Percentiles rank a stretch among this genome's conserved stretches.
phyloP scores from a whole-genome alignment of 805 yeast genomes.

The Yamadazyma paraphyllophila region DNA sequence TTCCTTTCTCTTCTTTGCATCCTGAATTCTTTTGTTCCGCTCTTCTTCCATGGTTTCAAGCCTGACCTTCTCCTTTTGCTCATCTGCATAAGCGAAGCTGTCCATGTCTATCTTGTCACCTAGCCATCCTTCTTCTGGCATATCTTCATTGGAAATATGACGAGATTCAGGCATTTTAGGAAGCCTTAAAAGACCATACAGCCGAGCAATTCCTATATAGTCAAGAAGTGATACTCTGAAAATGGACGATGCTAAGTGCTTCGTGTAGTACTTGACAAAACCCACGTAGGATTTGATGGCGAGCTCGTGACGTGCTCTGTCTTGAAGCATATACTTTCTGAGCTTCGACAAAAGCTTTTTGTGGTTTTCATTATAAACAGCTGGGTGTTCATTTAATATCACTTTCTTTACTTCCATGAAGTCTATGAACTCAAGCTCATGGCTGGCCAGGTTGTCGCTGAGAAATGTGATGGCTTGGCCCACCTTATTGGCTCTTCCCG shows the following conservation, averaged over 20 bases:
- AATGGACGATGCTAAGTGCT: conserved; percentile 85
- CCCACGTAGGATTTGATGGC: conserved; percentile 82
- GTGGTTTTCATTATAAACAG: conserved; percentile 25
- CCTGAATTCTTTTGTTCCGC: conserved; percentile 33
- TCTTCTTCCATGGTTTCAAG: conserved; percentile 54
- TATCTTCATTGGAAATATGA: conserved; percentile 42
- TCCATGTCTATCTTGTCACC: conserved; percentile 65
- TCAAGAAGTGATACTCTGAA: conserved; percentile 74
- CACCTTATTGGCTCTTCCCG: conserved; percentile 84
- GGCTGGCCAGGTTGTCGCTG: conserved; percentile 49
- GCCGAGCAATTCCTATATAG: conserved; percentile 64
- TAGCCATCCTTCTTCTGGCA: conserved; percentile 78
- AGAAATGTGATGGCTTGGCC: conserved; percentile 80
- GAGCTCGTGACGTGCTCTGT: conserved; percentile 77
- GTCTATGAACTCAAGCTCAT: conserved; percentile 79
- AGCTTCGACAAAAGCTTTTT: conserved; percentile 23
- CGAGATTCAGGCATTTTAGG: conserved; percentile 94
- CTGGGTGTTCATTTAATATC: conserved; percentile 40
- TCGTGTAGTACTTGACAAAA: conserved; percentile 77
- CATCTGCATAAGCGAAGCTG: conserved; percentile 60
- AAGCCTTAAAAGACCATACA: conserved; percentile 77
- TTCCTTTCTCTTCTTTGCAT: conserved; percentile 44
- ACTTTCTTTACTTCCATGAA: conserved; percentile 73
- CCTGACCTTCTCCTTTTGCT: conserved; percentile 61
- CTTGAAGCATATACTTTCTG: conserved; percentile 60